phyloP scores from a whole-genome alignment of 2,329 filamentous ascomycete genomes.

The Thelonectria rubi region DNA sequence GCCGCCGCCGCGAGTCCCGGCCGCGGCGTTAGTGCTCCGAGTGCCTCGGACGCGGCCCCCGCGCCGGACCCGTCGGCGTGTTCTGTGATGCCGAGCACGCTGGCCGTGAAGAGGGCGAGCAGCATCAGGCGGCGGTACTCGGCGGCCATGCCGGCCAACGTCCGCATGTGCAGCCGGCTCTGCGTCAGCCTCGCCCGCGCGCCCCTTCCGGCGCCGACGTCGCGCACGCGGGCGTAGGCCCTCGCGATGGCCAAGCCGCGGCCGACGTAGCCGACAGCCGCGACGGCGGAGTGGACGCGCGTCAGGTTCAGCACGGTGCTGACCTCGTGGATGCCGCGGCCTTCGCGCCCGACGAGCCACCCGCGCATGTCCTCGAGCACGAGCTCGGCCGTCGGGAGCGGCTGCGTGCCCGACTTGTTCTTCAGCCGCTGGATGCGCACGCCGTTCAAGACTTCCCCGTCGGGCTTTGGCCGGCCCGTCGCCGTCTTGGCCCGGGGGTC shows the following conservation, averaged over 20 bases:
- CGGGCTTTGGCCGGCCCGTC: conserved; percentile 34
- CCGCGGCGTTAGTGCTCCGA: conserved; percentile 47
- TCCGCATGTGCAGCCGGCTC: conserved; percentile 65
- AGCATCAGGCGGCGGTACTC: conserved; percentile 67
- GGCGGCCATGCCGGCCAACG: conserved; percentile 63
- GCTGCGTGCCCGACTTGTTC: conserved; percentile 75
- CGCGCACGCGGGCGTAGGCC: conserved; percentile 66
- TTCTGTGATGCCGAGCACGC: conserved; percentile 64
- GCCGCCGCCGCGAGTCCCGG: conserved; percentile 47
- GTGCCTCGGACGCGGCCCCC: conserved; percentile 27
- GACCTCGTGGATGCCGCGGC: conserved; percentile 74
- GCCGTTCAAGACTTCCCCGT: conserved; percentile 67
- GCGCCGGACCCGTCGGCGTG: conserved; percentile 42
- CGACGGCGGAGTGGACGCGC: conserved; percentile 65
- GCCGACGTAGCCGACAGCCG: conserved; percentile 61
- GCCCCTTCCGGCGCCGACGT: conserved; percentile 56
- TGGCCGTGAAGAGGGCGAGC: conserved; percentile 62
- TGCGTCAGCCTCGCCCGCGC: conserved; percentile 58
- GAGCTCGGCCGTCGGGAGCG: conserved; percentile 77
- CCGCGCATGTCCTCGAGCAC: conserved; percentile 70
- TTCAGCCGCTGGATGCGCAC: conserved; percentile 75
- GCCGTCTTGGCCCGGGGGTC: conserved; percentile 45
- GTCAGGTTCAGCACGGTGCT: conserved; percentile 74
- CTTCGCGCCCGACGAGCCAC: conserved; percentile 73
- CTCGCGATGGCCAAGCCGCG: conserved; percentile 66